Evolutionary conservation across 179 eudicot species (phyloP), one percentile per base, ranked within the genome.

Genomic region (Pouteria campechiana): DNA sequence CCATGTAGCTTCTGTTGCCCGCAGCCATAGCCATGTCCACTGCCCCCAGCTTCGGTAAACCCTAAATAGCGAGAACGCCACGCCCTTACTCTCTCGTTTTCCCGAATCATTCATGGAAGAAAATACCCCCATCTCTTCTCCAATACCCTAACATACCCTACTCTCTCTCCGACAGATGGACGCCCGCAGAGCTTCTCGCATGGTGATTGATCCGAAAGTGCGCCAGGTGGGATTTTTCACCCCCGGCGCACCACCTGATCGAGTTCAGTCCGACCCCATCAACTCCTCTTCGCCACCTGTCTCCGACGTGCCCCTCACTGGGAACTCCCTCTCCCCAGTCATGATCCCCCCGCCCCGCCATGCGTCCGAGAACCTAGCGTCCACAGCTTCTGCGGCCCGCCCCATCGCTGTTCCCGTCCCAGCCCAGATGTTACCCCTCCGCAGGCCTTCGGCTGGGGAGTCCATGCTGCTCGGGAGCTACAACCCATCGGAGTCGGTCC

Each of bases 161-260:
- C 17, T 19, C 51, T 41, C 59, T 19, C 14, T 14, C 22, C 32
- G 33, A 23, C 21, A 48, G 22, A 83, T 86, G 98, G 94, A 86
- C 4, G 42, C 87, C 40, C 83, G 90, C 49, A 87, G 96, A n/a
- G 64, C 60, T 1, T 55, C 75, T 3, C 81, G 98, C 7, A 57
- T 85, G n/a, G 85, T 81, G 7, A 73, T 58, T 70, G 95, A 84
- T 73, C 98, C 98, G 0, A 90, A 74, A 41, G 86, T 89, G 27
- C 86, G 95, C 2, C 93, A 85, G 17, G 93, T 90, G 17, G 98
- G 98, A 3, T 90, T 90, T 63, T 86, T 90, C 73, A 54, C 95
- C 3, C 90, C 81, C 17, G 74, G 64, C n/a, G 45, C 74, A 25
- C 49, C 72, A 24, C 76, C 92, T 2, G 74, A 54, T 52, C 72